Evolutionary conservation across 345 rosid species (phyloP).

Genomic region (Corymbia maculata): DNA sequence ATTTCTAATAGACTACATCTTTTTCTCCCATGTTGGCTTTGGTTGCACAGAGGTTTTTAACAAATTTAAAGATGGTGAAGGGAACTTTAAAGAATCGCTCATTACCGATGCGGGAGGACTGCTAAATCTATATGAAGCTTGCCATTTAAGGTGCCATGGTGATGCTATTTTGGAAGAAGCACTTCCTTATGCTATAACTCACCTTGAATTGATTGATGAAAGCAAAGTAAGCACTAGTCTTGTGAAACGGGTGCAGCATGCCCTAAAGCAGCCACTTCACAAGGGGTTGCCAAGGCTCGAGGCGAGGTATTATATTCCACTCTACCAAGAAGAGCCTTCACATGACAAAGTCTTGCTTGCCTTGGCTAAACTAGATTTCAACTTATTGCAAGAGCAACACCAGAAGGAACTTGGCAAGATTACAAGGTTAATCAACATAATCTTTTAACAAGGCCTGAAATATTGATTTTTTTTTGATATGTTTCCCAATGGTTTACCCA

Average conservation of each 20-base stretch:
- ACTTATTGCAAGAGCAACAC: neutral
- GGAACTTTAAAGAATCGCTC: neutral
- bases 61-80: neutral
- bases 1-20: neutral
- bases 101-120: neutral
- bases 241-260: neutral
- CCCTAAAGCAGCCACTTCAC: neutral
- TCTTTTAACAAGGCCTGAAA: neutral
- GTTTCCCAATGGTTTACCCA: neutral
- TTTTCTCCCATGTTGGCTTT: neutral
- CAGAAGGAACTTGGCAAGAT: neutral
- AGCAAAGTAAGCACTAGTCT: neutral
- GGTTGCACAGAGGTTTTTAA: neutral
- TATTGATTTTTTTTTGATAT: no score
- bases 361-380: constrained; percentile 10
- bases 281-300: constrained; percentile 2
- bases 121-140: neutral
- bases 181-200: neutral
- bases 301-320: neutral
- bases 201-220: neutral
- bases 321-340: neutral
- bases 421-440: neutral
- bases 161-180: neutral
- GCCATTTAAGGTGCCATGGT: neutral
- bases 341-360: neutral